Base-by-base conservation (phyloP, 176 grass and related monocot species). In the Carex myosuroides region DNA sequence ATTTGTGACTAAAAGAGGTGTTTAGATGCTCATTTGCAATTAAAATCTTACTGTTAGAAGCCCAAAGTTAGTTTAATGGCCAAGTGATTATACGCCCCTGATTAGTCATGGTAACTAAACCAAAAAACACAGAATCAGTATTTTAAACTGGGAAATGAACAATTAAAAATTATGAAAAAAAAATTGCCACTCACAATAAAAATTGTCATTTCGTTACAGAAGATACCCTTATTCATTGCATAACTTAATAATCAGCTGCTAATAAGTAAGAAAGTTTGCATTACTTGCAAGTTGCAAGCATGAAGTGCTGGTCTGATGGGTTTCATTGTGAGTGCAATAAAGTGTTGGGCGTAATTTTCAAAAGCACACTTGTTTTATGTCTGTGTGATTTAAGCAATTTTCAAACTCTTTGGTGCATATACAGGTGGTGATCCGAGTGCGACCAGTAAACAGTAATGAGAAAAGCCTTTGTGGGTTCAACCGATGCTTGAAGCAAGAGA, bases 401-500 rank as follows among this genome's bases (percentile, higher is more conserved):
- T 14, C 44, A 59, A 84, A 77, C 60, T 83, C 22, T 61, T 26
- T 89, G 54, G 3, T 89, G 48, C 53, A 61, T 84, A 85, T 88
- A 70, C 85, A 95, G 92, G 96, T 93, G 79, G 91, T 95, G 58
- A 95, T 98, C 77, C 96, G 93, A 81, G 91, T 95, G 11, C 89
- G 91, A 64, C 96, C 96, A 65, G 85, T 95, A 62, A 95, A 93
- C 87, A 89, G 59, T 42, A 88, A 80, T 1, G 93, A 98, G 86
- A 89, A 86, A 79, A 98, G 60, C 29, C 62, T 86, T 57, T 85
- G 86, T 79, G 88, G 87, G 70, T 95, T 88, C 42, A 91, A 80
- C 56, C 85, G 96, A 87, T 98, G 96, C 87, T 90, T 98, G 86
- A 95, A 92, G 75, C 96, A 98, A 87, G 92, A 95, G 58, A 93